Evolutionary conservation across 192 early-diverging fungal species (phyloP), one percentile per base, ranked within the genome.

Genomic region (Podila horticola): DNA sequence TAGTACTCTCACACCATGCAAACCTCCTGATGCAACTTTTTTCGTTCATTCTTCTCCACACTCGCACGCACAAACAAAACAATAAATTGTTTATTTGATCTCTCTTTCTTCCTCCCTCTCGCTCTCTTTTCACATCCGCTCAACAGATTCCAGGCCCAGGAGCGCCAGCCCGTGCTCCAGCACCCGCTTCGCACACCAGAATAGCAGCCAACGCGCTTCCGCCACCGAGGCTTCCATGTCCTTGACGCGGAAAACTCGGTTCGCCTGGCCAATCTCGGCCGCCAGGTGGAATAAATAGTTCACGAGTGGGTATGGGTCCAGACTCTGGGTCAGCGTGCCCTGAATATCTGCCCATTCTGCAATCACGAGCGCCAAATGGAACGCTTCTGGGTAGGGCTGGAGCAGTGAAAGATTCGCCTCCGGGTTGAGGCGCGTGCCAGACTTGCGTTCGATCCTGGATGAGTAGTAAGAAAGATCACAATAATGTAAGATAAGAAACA

Each of bases 281-380:
- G 89, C 82, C n/a, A 98, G 86, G 59, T 88, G 88, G 59, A 96
- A 89, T 19, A 91, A 74, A 76, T 96, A 96, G 19, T 87, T 84
- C 0, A 95, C 91, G 22, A 98, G 67, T 11, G 74, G 86, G 79
- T 85, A 91, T 1, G 96, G 96, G 82, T 98, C 96, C 31, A 94
- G 71, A 13, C 77, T 72, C 15, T 83, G 72, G 30, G 87, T 70
- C 0, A 90, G 72, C 2, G 83, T 64, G 4, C 85, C 69, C 30
- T 97, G 88, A 31, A 92, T 68, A 58, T 96, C 95, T 13, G 93
- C 93, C 72, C 92, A 98, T 62, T 89, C 88, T 26, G 94, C 88
- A 48, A 98, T 84, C 22, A 89, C 71, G 15, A 88, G 79, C 22
- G 95, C 82, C n/a, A 98, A 72, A 22, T 91, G 88, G 36, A 90